These are phyloP conservation scores for Agrostemma githago DNA, from an alignment of 148 eudicot genomes.

Conservation along the genomic window DNA sequence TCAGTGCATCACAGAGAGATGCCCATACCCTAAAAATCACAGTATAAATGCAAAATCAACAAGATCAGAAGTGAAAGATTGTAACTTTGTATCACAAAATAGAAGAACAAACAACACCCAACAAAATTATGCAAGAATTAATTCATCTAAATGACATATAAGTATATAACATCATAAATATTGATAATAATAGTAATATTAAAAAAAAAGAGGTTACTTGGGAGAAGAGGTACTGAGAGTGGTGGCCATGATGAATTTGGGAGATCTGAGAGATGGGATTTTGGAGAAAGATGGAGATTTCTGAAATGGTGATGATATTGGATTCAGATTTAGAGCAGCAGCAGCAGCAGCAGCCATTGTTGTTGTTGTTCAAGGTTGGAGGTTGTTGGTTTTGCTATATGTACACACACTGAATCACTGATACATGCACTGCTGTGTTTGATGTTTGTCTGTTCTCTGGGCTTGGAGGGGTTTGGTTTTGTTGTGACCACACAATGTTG, in stretches of 20 bases:
- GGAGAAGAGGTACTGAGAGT: slow-evolving; percentile 31
- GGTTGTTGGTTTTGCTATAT: neutral
- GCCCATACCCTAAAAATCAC: slow-evolving; percentile 13
- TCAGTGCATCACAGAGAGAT: neutral
- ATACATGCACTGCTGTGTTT: no score
- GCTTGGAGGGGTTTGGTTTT: neutral
- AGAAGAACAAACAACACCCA: neutral
- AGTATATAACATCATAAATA: neutral
- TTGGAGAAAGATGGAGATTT: slow-evolving; percentile 20
- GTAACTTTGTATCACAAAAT: neutral
- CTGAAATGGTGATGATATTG: slow-evolving; percentile 25
- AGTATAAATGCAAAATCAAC: slow-evolving; percentile 3
- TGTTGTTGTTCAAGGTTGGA: neutral
- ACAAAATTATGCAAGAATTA: neutral
- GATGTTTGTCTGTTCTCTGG: no score
- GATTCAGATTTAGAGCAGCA: slow-evolving; percentile 23
- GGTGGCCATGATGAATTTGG: slow-evolving; percentile 31
- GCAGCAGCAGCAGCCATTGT: slow-evolving; percentile 1
- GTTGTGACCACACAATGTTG: neutral
- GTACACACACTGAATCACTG: no score
- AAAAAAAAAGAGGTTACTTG: slow-evolving; percentile 14
- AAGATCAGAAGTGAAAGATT: slow-evolving; percentile 13
- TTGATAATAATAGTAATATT: no score
- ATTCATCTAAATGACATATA: slow-evolving; percentile 7
- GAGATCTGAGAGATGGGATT: slow-evolving; percentile 25